These are phyloP conservation scores for Rubus parviflorus DNA, from an alignment of 306 rosid genomes.

Conservation along the genomic window DNA sequence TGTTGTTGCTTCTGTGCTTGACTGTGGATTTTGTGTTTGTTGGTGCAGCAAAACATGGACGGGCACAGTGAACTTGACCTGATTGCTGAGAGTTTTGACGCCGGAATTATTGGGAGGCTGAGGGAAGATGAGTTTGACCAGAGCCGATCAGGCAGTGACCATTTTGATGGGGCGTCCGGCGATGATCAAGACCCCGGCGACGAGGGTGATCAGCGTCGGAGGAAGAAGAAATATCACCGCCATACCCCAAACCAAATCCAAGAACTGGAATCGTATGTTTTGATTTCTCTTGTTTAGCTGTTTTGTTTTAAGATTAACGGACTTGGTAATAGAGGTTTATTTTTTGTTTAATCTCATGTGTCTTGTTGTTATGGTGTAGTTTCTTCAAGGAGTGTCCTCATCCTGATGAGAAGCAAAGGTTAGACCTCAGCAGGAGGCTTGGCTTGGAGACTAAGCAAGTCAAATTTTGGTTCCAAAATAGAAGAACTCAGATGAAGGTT, in stretches of 20 bases:
- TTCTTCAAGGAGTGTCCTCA: slow-evolving; percentile 87
- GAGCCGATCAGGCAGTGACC: slow-evolving; percentile 86
- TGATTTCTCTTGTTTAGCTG: slow-evolving; percentile 3
- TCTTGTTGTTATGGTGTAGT: slow-evolving; percentile 41
- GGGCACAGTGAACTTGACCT: slow-evolving; percentile 50
- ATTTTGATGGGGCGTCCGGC: slow-evolving; percentile 69
- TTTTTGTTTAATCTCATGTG: background rate
- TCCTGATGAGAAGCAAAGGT: slow-evolving; percentile 94
- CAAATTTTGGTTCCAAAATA: slow-evolving; percentile 95
- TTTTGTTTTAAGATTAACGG: slow-evolving; percentile 4
- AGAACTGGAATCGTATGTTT: slow-evolving; percentile 74
- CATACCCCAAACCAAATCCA: slow-evolving; percentile 85
- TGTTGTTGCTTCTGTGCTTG: background rate
- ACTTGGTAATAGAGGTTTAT: background rate
- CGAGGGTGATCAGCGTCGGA: slow-evolving; percentile 42
- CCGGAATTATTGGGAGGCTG: slow-evolving; percentile 46
- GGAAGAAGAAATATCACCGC: slow-evolving; percentile 84
- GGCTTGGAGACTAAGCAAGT: slow-evolving; percentile 78
- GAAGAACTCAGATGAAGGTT: slow-evolving; percentile 96
- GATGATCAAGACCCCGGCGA: slow-evolving; percentile 72
- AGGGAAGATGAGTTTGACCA: slow-evolving; percentile 72
- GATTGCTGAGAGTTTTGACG: slow-evolving; percentile 58
- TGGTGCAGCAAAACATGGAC: slow-evolving; percentile 67
- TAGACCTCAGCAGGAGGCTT: slow-evolving; percentile 70
- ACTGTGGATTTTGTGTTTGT: slow-evolving; percentile 23